Evolutionary conservation across 2,329 filamentous ascomycete genomes (phyloP), one percentile per base, ranked within the genome.

Genomic region (Colletotrichum simmondsii): DNA sequence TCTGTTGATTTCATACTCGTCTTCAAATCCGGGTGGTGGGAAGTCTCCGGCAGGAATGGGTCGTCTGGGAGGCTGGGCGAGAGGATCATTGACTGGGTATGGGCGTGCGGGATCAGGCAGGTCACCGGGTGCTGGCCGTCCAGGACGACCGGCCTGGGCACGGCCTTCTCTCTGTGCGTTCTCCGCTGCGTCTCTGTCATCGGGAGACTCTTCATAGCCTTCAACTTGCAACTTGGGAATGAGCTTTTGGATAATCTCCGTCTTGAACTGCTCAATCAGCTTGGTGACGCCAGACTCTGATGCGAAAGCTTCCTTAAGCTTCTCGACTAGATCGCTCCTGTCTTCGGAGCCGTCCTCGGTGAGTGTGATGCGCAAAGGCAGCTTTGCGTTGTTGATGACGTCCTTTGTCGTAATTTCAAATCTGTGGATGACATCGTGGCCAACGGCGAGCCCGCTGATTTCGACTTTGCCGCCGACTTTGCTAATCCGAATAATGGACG

Each of bases 21-120:
- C 96, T 76, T 98, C 97, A 76, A 98, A 98, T 24, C 91, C 94
- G 0, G 97, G 97, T 0, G 96, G 95, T 0, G 93, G 91, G 76
- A 97, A 95, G 76, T 95, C 94, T 11, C 87, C 91, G 0, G 88
- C 84, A 0, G 95, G 95, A 19, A 91, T 79, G 1, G 93, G 93
- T 24, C 89, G 86, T 26, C 71, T 61, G 16, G 89, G 89, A 52
- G 89, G 87, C 2, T 85, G 88, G 12, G 88, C 90, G 46, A 93
- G 87, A n/a, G 90, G 92, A 78, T 93, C 92, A 59, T 89, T 83
- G 75, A 92, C 78, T 0, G 93, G 93, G 75, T 92, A 89, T 4
- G 93, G 93, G 16, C 89, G 88, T 22, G 92, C 91, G 30, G 92
- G 92, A 74, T 83, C 81, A 53, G 90, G 92, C 30, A 63, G 49